phyloP scores from a whole-genome alignment of 306 rosid species.

The Malus domestica region DNA sequence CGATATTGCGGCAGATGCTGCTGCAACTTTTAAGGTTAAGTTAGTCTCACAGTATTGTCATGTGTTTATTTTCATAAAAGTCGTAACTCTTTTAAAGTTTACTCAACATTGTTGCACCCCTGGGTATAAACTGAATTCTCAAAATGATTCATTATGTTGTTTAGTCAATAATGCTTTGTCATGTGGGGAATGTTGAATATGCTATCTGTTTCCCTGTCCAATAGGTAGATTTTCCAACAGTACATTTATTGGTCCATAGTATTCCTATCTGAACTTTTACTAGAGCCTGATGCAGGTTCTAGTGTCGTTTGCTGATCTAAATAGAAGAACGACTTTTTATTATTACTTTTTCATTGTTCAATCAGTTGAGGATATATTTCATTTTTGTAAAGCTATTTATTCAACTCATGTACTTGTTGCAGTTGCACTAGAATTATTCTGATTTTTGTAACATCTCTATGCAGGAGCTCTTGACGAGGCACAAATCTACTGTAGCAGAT shows the following conservation, averaged over 20 bases:
- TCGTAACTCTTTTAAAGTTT: background rate
- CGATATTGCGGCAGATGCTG: constrained; percentile 98
- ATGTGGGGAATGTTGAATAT: background rate
- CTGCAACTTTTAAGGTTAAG: constrained; percentile 88
- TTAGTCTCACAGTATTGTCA: constrained; percentile 2
- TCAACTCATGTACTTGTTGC: background rate
- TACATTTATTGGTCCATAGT: background rate
- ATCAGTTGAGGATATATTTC: background rate
- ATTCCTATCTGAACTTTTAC: background rate
- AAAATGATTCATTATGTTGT: background rate
- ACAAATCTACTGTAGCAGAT: constrained; percentile 93
- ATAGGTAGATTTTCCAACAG: background rate
- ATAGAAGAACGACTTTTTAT: background rate
- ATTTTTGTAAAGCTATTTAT: background rate
- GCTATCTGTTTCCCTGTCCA: background rate
- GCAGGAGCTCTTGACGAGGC: constrained; percentile 98
- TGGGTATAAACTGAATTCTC: background rate
- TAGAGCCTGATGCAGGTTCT: background rate
- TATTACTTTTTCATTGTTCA: background rate
- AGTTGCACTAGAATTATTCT: background rate
- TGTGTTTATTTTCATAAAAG: background rate
- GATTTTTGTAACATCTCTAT: constrained; percentile 15
- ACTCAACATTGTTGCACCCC: background rate
- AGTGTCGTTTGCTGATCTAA: background rate
- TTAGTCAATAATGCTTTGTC: background rate